These are phyloP conservation scores for Mikania micrantha DNA, from an alignment of 129 eudicot species.

Conservation along the genomic window DNA sequence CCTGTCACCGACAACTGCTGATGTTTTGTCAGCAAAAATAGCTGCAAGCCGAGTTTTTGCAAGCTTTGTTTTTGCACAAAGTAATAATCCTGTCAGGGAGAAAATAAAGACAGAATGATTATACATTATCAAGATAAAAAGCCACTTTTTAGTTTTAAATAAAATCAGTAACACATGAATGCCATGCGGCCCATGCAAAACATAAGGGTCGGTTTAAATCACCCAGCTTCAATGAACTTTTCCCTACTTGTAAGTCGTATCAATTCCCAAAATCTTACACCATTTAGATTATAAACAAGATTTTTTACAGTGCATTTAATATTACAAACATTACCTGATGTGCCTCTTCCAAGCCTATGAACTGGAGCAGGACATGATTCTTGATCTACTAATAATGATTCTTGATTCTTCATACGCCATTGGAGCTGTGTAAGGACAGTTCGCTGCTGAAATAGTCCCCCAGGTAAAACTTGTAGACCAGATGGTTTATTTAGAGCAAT, in stretches of 20 bases:
- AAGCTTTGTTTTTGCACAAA: conserved; percentile 91
- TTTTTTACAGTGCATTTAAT: background rate
- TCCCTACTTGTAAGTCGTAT: background rate
- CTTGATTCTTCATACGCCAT: conserved; percentile 46
- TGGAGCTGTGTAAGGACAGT: conserved; percentile 82
- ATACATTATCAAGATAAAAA: background rate
- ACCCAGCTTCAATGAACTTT: background rate
- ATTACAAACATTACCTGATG: conserved; percentile 53
- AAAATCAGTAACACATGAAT: background rate
- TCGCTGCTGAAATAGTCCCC: conserved; percentile 84
- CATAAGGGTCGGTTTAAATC: background rate
- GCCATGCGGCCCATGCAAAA: background rate
- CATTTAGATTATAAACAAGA: background rate
- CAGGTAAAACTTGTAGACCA: conserved; percentile 91
- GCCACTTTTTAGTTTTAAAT: background rate
- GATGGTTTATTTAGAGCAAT: conserved; percentile 91
- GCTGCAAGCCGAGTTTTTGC: conserved; percentile 79
- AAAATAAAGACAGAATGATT: background rate
- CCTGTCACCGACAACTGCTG: conserved; percentile 54
- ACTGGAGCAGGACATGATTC: conserved; percentile 74
- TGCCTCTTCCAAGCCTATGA: conserved; percentile 97
- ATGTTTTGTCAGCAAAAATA: conserved; percentile 88
- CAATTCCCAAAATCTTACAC: background rate
- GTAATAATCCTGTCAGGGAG: conserved; percentile 61
- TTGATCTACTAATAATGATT: conserved; percentile 24